Percentiles rank a stretch among this genome's conserved stretches.
Evolutionary conservation across 805 yeast species (phyloP).

Genomic region (Ascoidea rubescens): DNA sequence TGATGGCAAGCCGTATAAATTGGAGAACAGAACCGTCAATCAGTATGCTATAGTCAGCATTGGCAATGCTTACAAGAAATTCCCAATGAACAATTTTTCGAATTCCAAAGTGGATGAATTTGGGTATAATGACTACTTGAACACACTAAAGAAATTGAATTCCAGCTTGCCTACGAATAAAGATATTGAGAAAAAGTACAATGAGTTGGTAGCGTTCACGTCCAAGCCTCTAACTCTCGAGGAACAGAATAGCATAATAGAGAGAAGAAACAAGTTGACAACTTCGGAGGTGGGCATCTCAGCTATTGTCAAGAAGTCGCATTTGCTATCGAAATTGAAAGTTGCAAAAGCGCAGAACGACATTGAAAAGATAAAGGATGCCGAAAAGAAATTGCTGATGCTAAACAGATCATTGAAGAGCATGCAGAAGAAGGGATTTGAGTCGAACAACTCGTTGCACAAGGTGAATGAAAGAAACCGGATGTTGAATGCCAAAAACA

Average conservation of each 20-base stretch:
- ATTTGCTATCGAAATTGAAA: conserved; percentile 57
- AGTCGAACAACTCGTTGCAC: conserved; percentile 34
- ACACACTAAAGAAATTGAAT: conserved; percentile 11
- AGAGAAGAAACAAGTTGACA: conserved; percentile 50
- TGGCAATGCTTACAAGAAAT: conserved; percentile 57
- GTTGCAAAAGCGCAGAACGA: conserved; percentile 55
- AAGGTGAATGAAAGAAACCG: conserved; percentile 78
- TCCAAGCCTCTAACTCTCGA: conserved; percentile 53
- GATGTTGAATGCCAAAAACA: conserved; percentile 59
- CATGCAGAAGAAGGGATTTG: conserved; percentile 23
- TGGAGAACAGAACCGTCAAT: conserved; percentile 36
- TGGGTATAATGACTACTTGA: conserved; percentile 35
- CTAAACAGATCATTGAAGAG: conserved; percentile 21
- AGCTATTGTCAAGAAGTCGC: conserved; percentile 63
- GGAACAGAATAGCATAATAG: conserved; percentile 69
- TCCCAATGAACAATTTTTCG: conserved; percentile 69
- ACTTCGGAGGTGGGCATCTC: conserved; percentile 49
- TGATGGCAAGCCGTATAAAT: conserved; percentile 32
- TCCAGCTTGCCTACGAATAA: conserved; percentile 47
- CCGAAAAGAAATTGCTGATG: conserved; percentile 31
- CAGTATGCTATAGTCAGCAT: conserved; percentile 64
- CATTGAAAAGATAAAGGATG: conserved; percentile 25
- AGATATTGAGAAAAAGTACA: conserved; percentile 49
- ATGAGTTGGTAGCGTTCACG: conserved; percentile 49
- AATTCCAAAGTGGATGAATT: conserved; percentile 58